Evolutionary conservation across 2,329 filamentous ascomycete genomes (phyloP), one percentile per base, ranked within the genome.

Genomic region (Arthrobotrys sinensis): DNA sequence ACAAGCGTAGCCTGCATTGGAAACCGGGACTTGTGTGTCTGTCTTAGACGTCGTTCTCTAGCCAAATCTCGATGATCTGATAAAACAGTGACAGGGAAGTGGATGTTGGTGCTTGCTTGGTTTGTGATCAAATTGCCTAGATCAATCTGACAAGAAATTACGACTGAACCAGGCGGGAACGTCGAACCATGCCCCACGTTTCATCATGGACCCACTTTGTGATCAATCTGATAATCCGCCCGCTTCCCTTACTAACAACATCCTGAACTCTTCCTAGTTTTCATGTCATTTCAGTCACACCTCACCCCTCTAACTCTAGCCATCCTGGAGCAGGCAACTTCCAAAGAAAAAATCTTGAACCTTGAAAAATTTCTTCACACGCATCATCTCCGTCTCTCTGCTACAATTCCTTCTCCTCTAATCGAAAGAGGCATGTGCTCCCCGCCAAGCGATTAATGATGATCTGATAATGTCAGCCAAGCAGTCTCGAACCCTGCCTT

Each of bases 161-260:
- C 73, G 75, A 67, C 46, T 68, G 53, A 50, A 45, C 48, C 52
- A 68, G 46, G 52, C 52, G 32, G 45, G 48, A 73, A 60, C 69
- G 52, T 73, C 28, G 69, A 46, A 43, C 55, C 55, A 60, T 40
- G 55, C 55, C 62, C 57, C 63, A 75, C 62, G 63, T 75, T 68
- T 67, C 62, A 75, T 68, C 63, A 65, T 57, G 50, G 60, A 50
- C 60, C 73, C 66, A 67, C 73, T 36, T 46, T 57, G 43, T 62
- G 67, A 78, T 78, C 75, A 78, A 78, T 78, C 75, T 72, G 75
- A 78, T 78, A 78, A 78, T 78, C 67, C 66, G 66, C 45, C 67
- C 73, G 73, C 67, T 45, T 53, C 34, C 48, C 50, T 60, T 21
- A 60, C 55, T 38, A 60, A 43, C 19, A 11, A 14, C 50, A 34